These are phyloP conservation scores for Cordyceps militaris DNA, from an alignment of 2,329 filamentous ascomycete species.

Conservation along the genomic window DNA sequence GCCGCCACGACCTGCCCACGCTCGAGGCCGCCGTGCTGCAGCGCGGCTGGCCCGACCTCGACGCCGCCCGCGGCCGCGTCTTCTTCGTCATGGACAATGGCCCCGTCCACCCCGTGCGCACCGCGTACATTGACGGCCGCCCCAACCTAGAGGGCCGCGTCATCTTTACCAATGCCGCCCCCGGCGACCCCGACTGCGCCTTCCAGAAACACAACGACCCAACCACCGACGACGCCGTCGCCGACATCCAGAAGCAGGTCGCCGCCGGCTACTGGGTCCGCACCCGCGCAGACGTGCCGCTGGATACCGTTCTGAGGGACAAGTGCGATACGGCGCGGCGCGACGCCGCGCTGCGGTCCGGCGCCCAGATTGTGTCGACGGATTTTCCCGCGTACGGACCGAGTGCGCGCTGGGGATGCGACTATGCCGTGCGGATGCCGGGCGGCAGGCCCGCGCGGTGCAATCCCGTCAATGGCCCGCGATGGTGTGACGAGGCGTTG, in stretches of 20 bases:
- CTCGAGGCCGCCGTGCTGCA: conserved; percentile 39
- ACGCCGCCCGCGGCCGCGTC: conserved; percentile 36
- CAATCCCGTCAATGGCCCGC: conserved; percentile 24
- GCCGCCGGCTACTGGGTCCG: conserved; percentile 41
- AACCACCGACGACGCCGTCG: conserved; percentile 23
- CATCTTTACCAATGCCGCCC: conserved; percentile 41
- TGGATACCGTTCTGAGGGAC: conserved; percentile 33
- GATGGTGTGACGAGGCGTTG: conserved; percentile 16
- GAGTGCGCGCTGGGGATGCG: conserved; percentile 38
- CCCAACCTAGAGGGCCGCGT: conserved; percentile 35
- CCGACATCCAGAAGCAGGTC: conserved; percentile 37
- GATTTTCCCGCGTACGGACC: conserved; percentile 41
- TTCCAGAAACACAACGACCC: conserved; percentile 42
- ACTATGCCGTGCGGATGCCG: conserved; percentile 29
- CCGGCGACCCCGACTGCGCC: conserved; percentile 37
- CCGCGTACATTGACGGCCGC: conserved; percentile 29
- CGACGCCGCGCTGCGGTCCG: conserved; percentile 36
- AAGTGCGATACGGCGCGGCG: conserved; percentile 33
- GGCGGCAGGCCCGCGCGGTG: conserved; percentile 23
- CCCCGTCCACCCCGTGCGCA: conserved; percentile 29
- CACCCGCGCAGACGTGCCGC: conserved; percentile 39
- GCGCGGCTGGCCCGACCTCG: conserved; percentile 41
- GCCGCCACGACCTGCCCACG: conserved; percentile 28
- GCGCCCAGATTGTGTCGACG: conserved; percentile 43
- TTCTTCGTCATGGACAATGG: conserved; percentile 47